Conservation (phyloP, 495 filamentous ascomycete species). For the Podospora sp. region DNA sequence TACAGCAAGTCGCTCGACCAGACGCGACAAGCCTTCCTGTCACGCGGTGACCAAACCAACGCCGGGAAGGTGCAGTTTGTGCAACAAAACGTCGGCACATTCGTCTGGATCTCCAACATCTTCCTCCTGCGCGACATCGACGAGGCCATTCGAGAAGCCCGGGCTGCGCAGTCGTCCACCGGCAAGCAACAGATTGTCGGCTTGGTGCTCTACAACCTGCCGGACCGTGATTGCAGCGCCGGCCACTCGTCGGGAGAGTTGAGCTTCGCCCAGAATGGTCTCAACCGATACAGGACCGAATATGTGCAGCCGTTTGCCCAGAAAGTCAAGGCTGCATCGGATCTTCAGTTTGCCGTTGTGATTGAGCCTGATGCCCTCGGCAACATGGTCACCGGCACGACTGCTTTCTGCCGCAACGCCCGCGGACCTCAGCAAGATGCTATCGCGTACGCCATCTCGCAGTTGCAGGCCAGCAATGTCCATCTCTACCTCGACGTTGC, state of each 20-base stretch:
- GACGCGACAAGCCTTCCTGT: conserved; percentile 49
- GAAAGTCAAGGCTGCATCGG: conserved; percentile 30
- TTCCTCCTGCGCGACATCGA: conserved; percentile 44
- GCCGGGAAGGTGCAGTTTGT: conserved; percentile 44
- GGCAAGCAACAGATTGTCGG: conserved; percentile 47
- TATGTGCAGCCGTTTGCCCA: conserved; percentile 57
- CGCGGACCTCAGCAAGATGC: conserved; percentile 53
- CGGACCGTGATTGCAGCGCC: conserved; percentile 65
- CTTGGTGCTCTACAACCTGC: conserved; percentile 66
- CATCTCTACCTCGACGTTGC: conserved; percentile 66
- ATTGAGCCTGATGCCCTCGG: conserved; percentile 64
- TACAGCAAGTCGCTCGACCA: conserved; percentile 54
- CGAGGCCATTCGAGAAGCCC: conserved; percentile 51
- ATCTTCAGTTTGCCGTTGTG: conserved; percentile 43
- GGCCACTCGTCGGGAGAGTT: conserved; percentile 65
- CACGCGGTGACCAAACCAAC: conserved; percentile 40
- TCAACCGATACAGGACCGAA: conserved; percentile 58
- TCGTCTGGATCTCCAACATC: conserved; percentile 52
- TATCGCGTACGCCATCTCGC: conserved; percentile 58
- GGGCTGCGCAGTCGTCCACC: conserved; percentile 47
- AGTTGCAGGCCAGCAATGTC: conserved; percentile 60
- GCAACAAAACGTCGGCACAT: conserved; percentile 53
- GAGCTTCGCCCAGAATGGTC: conserved; percentile 47
- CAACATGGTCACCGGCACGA: conserved; percentile 62
- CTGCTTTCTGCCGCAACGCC: conserved; percentile 58